Conservation (phyloP, 2,329 filamentous ascomycete genomes). For the Penicillium freii region DNA sequence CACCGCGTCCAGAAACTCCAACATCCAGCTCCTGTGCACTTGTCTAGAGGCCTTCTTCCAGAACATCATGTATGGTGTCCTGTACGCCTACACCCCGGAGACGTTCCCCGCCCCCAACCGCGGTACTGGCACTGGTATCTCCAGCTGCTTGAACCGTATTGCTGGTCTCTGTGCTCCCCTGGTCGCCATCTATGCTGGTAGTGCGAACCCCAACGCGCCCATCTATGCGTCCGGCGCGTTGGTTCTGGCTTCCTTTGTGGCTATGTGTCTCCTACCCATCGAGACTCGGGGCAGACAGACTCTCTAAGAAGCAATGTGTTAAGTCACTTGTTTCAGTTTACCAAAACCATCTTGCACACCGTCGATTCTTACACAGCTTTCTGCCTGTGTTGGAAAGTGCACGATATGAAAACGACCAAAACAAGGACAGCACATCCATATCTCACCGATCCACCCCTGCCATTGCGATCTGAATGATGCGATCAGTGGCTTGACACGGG, state of each 20-base stretch:
- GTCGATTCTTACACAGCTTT: not conserved
- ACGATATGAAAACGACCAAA: not conserved
- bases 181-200: slow-evolving; percentile 44
- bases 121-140: slow-evolving; percentile 54
- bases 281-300: slow-evolving; percentile 47
- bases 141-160: slow-evolving; percentile 47
- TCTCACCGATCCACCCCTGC: not conserved
- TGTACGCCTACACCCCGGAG: slow-evolving; percentile 60
- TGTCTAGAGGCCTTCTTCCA: slow-evolving; percentile 58
- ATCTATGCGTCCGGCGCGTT: slow-evolving; percentile 47
- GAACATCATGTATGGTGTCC: slow-evolving; percentile 57
- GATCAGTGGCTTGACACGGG: not conserved
- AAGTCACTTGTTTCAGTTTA: not conserved
- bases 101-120: slow-evolving; percentile 57
- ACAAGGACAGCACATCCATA: not conserved
- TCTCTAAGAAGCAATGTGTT: slow-evolving; percentile 24
- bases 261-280: slow-evolving; percentile 48
- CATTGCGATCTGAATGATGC: not conserved
- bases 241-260: slow-evolving; percentile 46
- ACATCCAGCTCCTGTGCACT: slow-evolving; percentile 52
- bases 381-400: not conserved
- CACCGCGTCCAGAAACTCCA: slow-evolving; percentile 49
- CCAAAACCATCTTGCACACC: not conserved
- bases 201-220: slow-evolving; percentile 41
- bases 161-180: slow-evolving; percentile 46